Evolutionary conservation across 805 yeast species (phyloP).

Genomic region (Wickerhamiella brachini): DNA sequence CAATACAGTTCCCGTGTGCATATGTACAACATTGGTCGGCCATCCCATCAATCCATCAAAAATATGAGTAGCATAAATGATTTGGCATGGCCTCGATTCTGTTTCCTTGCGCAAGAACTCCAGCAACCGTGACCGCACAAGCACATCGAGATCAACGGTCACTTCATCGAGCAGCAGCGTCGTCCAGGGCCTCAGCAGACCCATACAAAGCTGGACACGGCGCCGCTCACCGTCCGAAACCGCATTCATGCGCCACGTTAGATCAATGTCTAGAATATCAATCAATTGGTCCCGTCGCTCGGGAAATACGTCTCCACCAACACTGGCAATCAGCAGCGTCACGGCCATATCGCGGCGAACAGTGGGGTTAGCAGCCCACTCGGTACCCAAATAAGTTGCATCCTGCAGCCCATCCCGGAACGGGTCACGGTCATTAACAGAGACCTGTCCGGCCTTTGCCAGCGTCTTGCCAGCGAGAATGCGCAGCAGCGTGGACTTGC

Average conservation of each 20-base stretch:
- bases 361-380: slow-evolving; percentile 89
- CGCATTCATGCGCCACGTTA: slow-evolving; percentile 82
- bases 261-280: slow-evolving; percentile 69
- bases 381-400: slow-evolving; percentile 80
- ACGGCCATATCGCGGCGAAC: slow-evolving; percentile 89
- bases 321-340: slow-evolving; percentile 55
- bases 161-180: slow-evolving; percentile 85
- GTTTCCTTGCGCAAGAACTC: slow-evolving; percentile 67
- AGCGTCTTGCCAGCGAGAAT: slow-evolving; percentile 85
- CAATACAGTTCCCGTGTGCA: slow-evolving; percentile 49
- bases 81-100: slow-evolving; percentile 49
- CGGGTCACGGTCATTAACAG: slow-evolving; percentile 78
- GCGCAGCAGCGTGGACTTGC: slow-evolving; percentile 77
- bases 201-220: slow-evolving; percentile 89
- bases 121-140: slow-evolving; percentile 66
- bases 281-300: slow-evolving; percentile 69
- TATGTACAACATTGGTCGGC: slow-evolving; percentile 76
- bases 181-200: slow-evolving; percentile 81
- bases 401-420: slow-evolving; percentile 43
- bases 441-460: slow-evolving; percentile 55
- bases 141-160: slow-evolving; percentile 89
- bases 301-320: slow-evolving; percentile 65
- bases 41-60: slow-evolving; percentile 88
- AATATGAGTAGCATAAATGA: slow-evolving; percentile 88
- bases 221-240: slow-evolving; percentile 93